A percentile compares a stretch with the other conserved stretches of the same genome.
Conservation (phyloP, 192 early-diverging fungal genomes). For the Globomyces pollinis-pini region DNA sequence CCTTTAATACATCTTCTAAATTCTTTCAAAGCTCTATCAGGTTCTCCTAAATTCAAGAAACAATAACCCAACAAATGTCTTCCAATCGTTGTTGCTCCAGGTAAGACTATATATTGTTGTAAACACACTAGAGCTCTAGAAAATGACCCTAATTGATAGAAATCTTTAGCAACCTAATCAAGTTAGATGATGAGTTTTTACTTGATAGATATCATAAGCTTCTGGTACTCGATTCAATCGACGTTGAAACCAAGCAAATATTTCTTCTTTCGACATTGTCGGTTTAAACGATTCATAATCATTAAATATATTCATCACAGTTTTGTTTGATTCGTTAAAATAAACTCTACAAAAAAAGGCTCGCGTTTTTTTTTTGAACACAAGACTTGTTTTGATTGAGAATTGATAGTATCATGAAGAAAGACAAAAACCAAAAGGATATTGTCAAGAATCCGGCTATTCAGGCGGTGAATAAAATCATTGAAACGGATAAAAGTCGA, state of each 20-base stretch:
- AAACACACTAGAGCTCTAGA: constrained; percentile 47
- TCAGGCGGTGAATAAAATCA: constrained; percentile 1
- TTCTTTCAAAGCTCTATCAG: constrained; percentile 40
- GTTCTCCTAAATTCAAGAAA: constrained; percentile 45
- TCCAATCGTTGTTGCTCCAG: constrained; percentile 36
- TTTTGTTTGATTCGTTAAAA: too few species aligned
- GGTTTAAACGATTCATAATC: constrained; percentile 23
- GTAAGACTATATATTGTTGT: constrained; percentile 47
- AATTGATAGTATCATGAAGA: too few species aligned
- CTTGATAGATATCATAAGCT: constrained; percentile 45
- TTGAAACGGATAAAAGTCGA: not conserved
- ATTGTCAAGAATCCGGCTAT: not conserved
- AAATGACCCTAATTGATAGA: constrained; percentile 53
- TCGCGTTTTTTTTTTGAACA: too few species aligned
- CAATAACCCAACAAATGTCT: constrained; percentile 55
- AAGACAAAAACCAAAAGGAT: not conserved
- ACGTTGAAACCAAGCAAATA: constrained; percentile 43
- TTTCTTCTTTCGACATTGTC: constrained; percentile 38
- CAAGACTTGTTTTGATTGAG: too few species aligned
- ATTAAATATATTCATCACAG: constrained; percentile 6
- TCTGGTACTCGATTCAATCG: constrained; percentile 40
- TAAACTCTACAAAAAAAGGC: too few species aligned
- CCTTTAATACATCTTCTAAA: constrained; percentile 57
- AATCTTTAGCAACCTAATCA: constrained; percentile 46
- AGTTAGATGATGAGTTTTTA: constrained; percentile 4